Conservation (phyloP, 331 rosid genomes). For the Malus hybrid region DNA sequence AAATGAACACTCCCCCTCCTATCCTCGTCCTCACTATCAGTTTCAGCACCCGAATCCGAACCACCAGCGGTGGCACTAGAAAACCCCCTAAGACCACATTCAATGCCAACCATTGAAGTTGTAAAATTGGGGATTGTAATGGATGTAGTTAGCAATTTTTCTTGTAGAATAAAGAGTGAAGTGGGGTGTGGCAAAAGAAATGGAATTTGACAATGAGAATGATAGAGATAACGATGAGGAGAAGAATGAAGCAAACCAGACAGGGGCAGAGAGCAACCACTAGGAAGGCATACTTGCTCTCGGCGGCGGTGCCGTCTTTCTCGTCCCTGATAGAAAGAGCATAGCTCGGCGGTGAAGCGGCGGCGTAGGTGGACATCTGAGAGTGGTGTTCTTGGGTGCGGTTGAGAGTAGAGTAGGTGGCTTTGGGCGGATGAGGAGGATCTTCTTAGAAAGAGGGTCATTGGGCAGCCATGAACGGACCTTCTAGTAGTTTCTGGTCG, state of each 20-base stretch:
- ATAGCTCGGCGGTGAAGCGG: constrained; percentile 41
- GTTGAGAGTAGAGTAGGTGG: constrained; percentile 1
- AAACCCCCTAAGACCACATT: constrained; percentile 19
- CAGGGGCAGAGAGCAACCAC: constrained; percentile 82
- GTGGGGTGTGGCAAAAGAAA: constrained; percentile 74
- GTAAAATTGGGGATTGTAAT: constrained; percentile 9
- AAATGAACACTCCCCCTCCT: constrained; percentile 10
- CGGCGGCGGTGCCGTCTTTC: constrained; percentile 21
- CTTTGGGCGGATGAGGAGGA: constrained; percentile 21
- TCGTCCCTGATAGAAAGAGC: constrained; percentile 32
- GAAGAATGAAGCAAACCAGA: constrained; percentile 65
- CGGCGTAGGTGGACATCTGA: constrained; percentile 44
- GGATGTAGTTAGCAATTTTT: constrained; percentile 35
- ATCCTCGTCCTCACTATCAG: constrained; percentile 15
- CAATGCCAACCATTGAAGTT: neutral
- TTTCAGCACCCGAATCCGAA: constrained; percentile 35
- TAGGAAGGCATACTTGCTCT: constrained; percentile 47
- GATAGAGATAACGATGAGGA: constrained; percentile 44
- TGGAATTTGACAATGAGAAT: constrained; percentile 67
- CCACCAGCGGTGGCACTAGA: constrained; percentile 15
- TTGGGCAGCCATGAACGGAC: constrained; percentile 45
- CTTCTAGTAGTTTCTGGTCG: neutral
- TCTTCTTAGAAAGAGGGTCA: constrained; percentile 36
- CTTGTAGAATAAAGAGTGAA: constrained; percentile 55
- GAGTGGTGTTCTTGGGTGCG: neutral